Evolutionary conservation across 2,329 filamentous ascomycete genomes (phyloP), one percentile per base, ranked within the genome.

Genomic region (Xylaria sp.): DNA sequence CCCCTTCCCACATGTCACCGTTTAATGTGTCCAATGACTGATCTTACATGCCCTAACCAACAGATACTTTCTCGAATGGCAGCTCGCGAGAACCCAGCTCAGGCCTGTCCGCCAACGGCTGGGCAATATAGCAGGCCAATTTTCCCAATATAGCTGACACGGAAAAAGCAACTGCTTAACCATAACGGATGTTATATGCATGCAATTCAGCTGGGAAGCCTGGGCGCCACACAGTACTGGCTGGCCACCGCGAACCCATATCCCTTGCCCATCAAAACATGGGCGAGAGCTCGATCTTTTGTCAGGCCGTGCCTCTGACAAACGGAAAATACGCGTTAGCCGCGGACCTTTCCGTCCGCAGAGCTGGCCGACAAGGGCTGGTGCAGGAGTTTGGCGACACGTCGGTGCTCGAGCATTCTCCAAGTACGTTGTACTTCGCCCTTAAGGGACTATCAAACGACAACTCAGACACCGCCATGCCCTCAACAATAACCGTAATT

Each of bases 281-380:
- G 55, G 55, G 59, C 48, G 58, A 60, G 49, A 9, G 48, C 43
- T 57, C 18, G 39, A 58, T 33, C 55, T 63, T 55, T 43, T 59
- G 56, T 63, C 43, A 58, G 31, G 49, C 63, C 56, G 56, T 63
- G 41, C 57, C 36, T 58, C 64, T 15, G 41, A 68, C 62, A 28
- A 60, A 69, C 66, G 28, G 59, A n/a, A 61, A 33, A 46, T 56
- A 64, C 59, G 63, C 66, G 66, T 69, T 71, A 71, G 63, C 66
- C 63, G 64, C 56, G 51, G 56, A 51, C 15, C 39, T 55, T 55
- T 43, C 43, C 10, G 13, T 51, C 58, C 23, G 25, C 20, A 15
- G n/a, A 28, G 23, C 54, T 28, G 60, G 59, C 20, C 23, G 55
- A 64, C 59, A 62, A 61, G 66, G 62, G 62, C 31, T 23, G 46